Percentiles rank a stretch among this genome's conserved stretches.
Evolutionary conservation across 176 grass and related monocot species (phyloP).

Genomic region (Aechmea fasciata): DNA sequence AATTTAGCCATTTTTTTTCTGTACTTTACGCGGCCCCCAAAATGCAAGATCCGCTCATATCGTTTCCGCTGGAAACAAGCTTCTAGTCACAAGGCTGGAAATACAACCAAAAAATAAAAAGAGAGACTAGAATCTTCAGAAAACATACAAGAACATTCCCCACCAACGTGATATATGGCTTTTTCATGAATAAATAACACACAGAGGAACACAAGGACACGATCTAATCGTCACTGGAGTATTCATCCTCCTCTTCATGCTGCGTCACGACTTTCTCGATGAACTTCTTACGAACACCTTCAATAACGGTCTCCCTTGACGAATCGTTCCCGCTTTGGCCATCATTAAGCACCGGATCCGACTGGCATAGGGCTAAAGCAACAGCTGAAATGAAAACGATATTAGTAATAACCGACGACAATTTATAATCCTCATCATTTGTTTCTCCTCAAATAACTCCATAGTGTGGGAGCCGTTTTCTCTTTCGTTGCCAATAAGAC

Average conservation of each 20-base stretch:
- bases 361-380: slow-evolving; percentile 74
- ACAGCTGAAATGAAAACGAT: slow-evolving; percentile 51
- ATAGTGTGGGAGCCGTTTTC: background rate
- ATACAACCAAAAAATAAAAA: too few species aligned
- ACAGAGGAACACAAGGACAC: background rate
- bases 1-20: too few species aligned
- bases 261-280: slow-evolving; percentile 84
- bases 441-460: background rate
- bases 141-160: background rate
- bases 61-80: too few species aligned
- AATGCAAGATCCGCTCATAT: too few species aligned
- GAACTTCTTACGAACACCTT: slow-evolving; percentile 77
- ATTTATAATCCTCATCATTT: background rate
- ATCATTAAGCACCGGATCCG: slow-evolving; percentile 86
- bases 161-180: background rate
- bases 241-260: slow-evolving; percentile 60
- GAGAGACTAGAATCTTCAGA: too few species aligned
- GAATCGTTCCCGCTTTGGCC: slow-evolving; percentile 46
- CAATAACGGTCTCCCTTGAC: slow-evolving; percentile 62
- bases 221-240: slow-evolving; percentile 46
- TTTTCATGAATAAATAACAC: background rate
- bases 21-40: too few species aligned
- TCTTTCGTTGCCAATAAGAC: background rate
- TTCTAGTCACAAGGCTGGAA: too few species aligned
- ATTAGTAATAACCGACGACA: background rate